These are phyloP conservation scores for Alternaria brassicicola DNA, from an alignment of 2,329 filamentous ascomycete genomes.

Conservation along the genomic window DNA sequence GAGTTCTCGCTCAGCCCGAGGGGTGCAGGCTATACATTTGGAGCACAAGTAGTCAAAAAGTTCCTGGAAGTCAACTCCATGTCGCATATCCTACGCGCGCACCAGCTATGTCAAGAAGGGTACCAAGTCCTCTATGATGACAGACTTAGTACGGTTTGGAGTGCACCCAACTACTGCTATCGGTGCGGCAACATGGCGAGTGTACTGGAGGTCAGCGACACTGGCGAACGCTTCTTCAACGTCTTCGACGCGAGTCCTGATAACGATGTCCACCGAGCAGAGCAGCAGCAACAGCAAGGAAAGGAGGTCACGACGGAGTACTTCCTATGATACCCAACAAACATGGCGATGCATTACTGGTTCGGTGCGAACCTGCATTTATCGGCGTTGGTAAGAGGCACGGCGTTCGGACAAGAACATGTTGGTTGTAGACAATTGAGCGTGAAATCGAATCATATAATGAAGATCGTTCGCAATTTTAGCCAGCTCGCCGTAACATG, in stretches of 20 bases:
- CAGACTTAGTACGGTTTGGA: constrained; percentile 94
- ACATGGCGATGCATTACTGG: constrained; percentile 19
- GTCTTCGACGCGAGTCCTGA: constrained; percentile 97
- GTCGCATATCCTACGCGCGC: constrained; percentile 96
- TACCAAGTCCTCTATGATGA: constrained; percentile 98
- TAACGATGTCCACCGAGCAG: constrained; percentile 83
- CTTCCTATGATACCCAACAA: constrained; percentile 61
- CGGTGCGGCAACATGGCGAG: constrained; percentile 96
- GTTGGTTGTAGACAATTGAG: constrained; percentile 15
- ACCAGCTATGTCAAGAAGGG: constrained; percentile 97
- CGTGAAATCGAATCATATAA: constrained; percentile 2
- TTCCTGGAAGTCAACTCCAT: constrained; percentile 97
- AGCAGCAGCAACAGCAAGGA: constrained; percentile 77
- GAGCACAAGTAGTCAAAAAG: constrained; percentile 96
- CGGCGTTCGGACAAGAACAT: constrained; percentile 12
- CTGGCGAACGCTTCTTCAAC: constrained; percentile 93
- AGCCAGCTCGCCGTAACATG: not conserved
- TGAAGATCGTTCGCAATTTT: not conserved
- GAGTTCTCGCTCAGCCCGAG: constrained; percentile 94
- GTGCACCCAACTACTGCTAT: constrained; percentile 78
- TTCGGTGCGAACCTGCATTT: constrained; percentile 15
- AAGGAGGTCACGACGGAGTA: constrained; percentile 74
- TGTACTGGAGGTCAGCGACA: constrained; percentile 93
- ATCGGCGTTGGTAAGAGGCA: constrained; percentile 18
- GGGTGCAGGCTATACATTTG: constrained; percentile 96